These are phyloP conservation scores for Hygrophila difformis DNA, from an alignment of 257 asterid species.

Conservation along the genomic window DNA sequence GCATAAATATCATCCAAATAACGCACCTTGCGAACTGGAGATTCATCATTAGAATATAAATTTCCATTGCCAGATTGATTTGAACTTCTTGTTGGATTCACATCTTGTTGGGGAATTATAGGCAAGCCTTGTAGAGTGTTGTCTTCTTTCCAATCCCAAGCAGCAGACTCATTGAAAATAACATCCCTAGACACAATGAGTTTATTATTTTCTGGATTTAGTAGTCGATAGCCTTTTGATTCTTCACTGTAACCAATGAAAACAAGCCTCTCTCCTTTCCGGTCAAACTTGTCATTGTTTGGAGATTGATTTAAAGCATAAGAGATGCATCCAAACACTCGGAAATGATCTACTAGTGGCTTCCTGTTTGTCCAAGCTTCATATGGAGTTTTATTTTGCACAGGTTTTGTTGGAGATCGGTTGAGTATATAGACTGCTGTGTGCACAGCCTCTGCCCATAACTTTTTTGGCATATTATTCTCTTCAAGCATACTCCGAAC, in stretches of 20 bases:
- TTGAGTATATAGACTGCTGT: conserved; percentile 6
- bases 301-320: conserved; percentile 3
- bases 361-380: conserved; percentile 10
- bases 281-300: not conserved
- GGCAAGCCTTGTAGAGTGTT: not conserved
- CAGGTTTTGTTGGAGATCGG: conserved; percentile 3
- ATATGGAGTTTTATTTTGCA: conserved; percentile 9
- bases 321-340: not conserved
- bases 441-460: not conserved
- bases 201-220: not conserved
- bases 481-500: conserved; percentile 14
- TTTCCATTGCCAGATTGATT: too few relatives aligned
- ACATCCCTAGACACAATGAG: conserved; percentile 10
- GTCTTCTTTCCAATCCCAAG: not conserved
- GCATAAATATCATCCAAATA: too few relatives aligned
- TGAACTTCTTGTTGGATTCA: too few relatives aligned
- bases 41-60: too few relatives aligned
- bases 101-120: too few relatives aligned
- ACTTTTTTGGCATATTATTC: not conserved
- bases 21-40: too few relatives aligned
- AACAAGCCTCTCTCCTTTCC: not conserved
- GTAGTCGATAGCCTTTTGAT: conserved; percentile 3
- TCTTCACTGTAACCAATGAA: conserved; percentile 12
- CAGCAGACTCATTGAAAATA: conserved; percentile 1
- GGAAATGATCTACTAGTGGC: conserved; percentile 7